phyloP scores from a whole-genome alignment of 768 basidiomycete genomes.

The Neoboletus magnificus region DNA sequence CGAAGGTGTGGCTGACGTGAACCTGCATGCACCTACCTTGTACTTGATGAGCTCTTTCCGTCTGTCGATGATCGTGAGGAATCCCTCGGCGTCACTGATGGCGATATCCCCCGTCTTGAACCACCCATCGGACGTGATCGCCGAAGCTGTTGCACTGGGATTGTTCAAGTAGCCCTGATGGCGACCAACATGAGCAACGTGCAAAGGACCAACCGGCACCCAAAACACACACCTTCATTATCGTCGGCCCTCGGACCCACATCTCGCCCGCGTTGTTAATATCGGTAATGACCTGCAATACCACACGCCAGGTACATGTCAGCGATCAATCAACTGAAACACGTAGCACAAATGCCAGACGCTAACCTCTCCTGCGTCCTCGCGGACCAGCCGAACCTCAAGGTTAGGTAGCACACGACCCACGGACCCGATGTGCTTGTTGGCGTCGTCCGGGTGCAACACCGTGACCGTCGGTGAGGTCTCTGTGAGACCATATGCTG shows the following conservation, averaged over 20 bases:
- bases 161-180: conserved; percentile 74
- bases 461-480: conserved; percentile 72
- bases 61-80: conserved; percentile 71
- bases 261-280: conserved; percentile 64
- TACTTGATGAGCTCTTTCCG: conserved; percentile 77
- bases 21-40: conserved; percentile 38
- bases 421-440: conserved; percentile 57
- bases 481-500: conserved; percentile 80
- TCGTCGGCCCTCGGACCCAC: conserved; percentile 72
- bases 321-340: background rate
- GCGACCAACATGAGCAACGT: background rate
- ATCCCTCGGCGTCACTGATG: conserved; percentile 62
- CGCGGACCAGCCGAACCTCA: conserved; percentile 67
- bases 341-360: too few species aligned
- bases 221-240: conserved; percentile 65
- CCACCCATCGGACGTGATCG: conserved; percentile 75
- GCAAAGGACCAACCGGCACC: background rate
- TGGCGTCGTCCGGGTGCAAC: conserved; percentile 41
- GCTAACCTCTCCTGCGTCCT: conserved; percentile 49
- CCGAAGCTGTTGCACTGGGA: conserved; percentile 58
- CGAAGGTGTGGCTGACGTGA: background rate
- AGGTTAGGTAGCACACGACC: conserved; percentile 74
- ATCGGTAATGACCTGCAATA: conserved; percentile 23
- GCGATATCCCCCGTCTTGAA: conserved; percentile 89
- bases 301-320: background rate